Conservation (phyloP, 306 rosid species). For the Prosopis cineraria region DNA sequence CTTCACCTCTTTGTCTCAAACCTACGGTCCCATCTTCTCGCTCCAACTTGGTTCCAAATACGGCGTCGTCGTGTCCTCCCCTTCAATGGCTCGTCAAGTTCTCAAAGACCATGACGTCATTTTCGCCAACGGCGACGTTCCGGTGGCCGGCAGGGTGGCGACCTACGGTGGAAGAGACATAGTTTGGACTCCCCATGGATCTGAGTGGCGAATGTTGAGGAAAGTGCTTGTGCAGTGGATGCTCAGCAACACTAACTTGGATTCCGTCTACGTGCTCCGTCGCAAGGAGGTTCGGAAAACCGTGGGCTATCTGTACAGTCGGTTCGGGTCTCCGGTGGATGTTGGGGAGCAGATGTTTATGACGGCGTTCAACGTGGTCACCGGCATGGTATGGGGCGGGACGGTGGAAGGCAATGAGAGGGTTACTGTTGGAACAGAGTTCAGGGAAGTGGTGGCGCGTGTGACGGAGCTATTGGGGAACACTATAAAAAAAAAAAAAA, state of each 20-base stretch:
- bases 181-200: background rate
- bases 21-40: slow-evolving; percentile 61
- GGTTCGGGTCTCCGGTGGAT: background rate
- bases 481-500: too few species aligned
- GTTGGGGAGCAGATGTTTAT: background rate
- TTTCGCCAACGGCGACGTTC: slow-evolving; percentile 14
- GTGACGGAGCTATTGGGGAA: slow-evolving; percentile 44
- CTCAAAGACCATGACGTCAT: slow-evolving; percentile 61
- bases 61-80: slow-evolving; percentile 52
- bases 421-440: background rate
- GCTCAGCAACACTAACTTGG: background rate
- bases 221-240: background rate
- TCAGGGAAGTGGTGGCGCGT: slow-evolving; percentile 22
- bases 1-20: slow-evolving; percentile 47
- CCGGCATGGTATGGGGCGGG: background rate
- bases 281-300: background rate
- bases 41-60: slow-evolving; percentile 62
- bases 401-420: background rate
- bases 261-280: background rate
- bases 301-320: background rate
- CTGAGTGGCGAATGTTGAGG: background rate
- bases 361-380: background rate
- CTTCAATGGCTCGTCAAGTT: slow-evolving; percentile 52
- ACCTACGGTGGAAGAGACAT: background rate
- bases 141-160: background rate